Base-by-base conservation (phyloP, 148 eudicot species). In the Vaccinium macrocarpon region DNA sequence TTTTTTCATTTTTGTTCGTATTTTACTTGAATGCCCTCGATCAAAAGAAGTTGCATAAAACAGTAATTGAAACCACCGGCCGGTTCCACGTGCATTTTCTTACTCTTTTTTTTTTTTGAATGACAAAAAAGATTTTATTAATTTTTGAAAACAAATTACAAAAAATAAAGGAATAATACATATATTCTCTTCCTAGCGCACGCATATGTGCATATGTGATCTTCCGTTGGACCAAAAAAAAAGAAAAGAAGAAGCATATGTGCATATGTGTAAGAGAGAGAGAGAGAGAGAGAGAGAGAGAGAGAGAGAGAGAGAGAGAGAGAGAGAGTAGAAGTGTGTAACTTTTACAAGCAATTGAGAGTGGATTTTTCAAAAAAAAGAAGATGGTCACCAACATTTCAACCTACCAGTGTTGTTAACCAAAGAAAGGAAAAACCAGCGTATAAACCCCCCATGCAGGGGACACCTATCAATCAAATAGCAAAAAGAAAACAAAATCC, bases 351-450 rank as follows among this genome's bases (percentile, higher is more conserved):
- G 12, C 23, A 50, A 51, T 2, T 64, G 29, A 7, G 32, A 70
- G n/a, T 13, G 50, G 25, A 50, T 48, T 38, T 53, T 72, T 56
- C 80, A 74, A 83, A 57, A 32, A 19, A 55, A 48, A 21, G 10
- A 6, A 86, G 38, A 72, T 12, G 91, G 87, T 87, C 82, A 89
- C 91, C 89, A 78, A 89, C 85, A 89, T 56, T 68, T 25, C 38
- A 81, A 89, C 89, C 91, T 87, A 89, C 84, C 88, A 25, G 84
- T 88, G 88, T 84, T 81, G 88, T 78, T 82, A 85, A 81, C 86
- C 88, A 83, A 87, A 70, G 52, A 64, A 78, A 59, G 42, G 52
- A 56, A 81, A 85, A 79, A 76, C 38, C 38, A 68, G 27, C 73
- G 73, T 27, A 78, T 25, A 49, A 50, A 48, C 66, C 70, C 84